Base-by-base conservation (phyloP, 768 basidiomycete species). In the Suillus subluteus region DNA sequence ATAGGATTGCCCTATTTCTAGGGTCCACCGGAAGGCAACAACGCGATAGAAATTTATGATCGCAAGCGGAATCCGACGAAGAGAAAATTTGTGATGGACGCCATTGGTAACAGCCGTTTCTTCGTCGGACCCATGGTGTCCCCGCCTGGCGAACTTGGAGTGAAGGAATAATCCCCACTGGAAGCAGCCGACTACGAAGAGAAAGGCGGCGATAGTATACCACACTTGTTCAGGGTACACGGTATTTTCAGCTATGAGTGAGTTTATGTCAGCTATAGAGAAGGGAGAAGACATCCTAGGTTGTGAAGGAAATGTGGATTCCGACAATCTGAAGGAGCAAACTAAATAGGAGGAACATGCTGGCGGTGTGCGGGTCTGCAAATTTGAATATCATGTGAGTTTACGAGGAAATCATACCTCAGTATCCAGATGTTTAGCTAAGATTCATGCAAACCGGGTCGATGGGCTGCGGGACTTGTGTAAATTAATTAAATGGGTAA, bases 11-110 rank as follows among this genome's bases (percentile, higher is more conserved):
- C 84, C 85, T 23, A 86, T 75, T 21, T 82, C 78, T 43, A 87
- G 66, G 4, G 80, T 82, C 72, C 77, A 79, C 18, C 87, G 83
- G 71, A 87, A 88, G 6, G 82, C 81, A 23, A 83, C 66, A 30
- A 86, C 82, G 23, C 82, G 81, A 74, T 86, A 87, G 6, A 73
- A 74, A 12, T 85, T 80, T 41, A 79, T 72, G 30, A 79, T 37
- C 2, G 82, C 83, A 15, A 71, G 66, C 0, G 80, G 79, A 6
- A 82, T 65, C 37, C 80, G 77, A 38, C 71, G 46, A 76, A 82
- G 66, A 75, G 81, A 75, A 82, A 84, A 15, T 70, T 74, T 23
- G 76, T 76, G 6, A 72, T 65, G 54, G 80, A 26, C 9, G 54
- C 11, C 13, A 58, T 58, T 15, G 5, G 23, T 23, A 30, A 41